phyloP scores from a whole-genome alignment of 2,329 filamentous ascomycete species.

The Pleochaeta shiraiana region DNA sequence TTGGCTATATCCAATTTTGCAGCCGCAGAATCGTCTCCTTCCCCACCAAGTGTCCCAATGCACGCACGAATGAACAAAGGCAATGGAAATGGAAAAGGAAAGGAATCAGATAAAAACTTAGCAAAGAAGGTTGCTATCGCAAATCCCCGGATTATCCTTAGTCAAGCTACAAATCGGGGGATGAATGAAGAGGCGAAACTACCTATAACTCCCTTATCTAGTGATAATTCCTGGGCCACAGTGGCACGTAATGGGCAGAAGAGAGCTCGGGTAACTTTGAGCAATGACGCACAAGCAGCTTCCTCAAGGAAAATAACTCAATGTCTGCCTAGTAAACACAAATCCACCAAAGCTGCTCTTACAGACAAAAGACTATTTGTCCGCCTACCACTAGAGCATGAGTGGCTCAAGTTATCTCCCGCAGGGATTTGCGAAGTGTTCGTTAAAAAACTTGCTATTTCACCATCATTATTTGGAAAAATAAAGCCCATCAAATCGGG shows the following conservation, averaged over 20 bases:
- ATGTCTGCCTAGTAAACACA: not conserved
- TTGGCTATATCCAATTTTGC: not conserved
- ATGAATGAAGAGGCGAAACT: too few species aligned
- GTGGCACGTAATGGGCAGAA: too few species aligned
- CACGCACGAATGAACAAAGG: too few species aligned
- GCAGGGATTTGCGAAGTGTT: not conserved
- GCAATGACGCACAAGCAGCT: too few species aligned
- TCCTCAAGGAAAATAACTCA: not conserved
- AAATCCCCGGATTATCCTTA: too few species aligned
- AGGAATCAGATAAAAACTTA: not conserved
- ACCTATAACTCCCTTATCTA: too few species aligned
- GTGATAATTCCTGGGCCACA: not conserved
- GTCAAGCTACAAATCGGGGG: too few species aligned
- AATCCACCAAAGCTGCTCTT: not conserved
- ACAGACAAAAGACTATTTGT: not conserved
- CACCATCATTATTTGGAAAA: not conserved
- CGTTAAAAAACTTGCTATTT: not conserved
- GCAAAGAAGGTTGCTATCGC: too few species aligned
- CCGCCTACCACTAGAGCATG: not conserved
- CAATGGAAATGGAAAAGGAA: not conserved
- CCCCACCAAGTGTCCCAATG: not conserved
- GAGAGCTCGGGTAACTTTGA: not conserved
- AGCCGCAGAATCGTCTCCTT: not conserved
- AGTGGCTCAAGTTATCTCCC: not conserved
- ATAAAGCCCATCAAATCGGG: not conserved